These are phyloP conservation scores for Gastrolobium bilobum DNA, from an alignment of 306 rosid genomes.

Conservation along the genomic window DNA sequence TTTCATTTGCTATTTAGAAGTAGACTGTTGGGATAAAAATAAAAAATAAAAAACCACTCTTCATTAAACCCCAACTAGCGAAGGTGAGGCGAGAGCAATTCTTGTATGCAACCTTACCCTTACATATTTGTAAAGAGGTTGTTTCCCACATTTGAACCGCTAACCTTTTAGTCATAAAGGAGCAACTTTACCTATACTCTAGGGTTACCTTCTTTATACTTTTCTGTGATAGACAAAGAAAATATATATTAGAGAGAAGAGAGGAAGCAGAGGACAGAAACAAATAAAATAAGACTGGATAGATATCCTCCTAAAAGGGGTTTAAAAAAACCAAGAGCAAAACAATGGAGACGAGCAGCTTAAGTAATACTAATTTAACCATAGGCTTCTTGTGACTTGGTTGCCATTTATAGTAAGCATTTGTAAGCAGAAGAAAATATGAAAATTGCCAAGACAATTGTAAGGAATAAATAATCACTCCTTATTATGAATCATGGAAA, in stretches of 20 bases:
- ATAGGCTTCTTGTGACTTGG: not conserved
- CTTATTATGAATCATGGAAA: conserved; percentile 25
- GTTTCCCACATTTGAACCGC: no score
- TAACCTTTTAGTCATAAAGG: no score
- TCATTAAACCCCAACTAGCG: no score
- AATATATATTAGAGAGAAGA: not conserved
- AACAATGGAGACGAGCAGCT: not conserved
- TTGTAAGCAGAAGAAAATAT: not conserved
- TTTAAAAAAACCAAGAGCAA: not conserved
- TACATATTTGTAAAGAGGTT: no score
- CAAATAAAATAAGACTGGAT: not conserved
- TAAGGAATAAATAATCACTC: not conserved
- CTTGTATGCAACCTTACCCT: no score
- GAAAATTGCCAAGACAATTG: not conserved
- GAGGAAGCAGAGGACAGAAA: not conserved
- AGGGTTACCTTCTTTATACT: no score
- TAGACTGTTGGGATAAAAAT: no score
- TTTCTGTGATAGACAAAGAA: not conserved
- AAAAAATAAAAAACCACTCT: no score
- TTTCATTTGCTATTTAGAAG: not conserved
- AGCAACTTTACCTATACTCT: no score
- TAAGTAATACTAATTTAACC: conserved; percentile 9
- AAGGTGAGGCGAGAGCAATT: no score
- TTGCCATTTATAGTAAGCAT: not conserved
- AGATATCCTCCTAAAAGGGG: not conserved